Evolutionary conservation across 75 land plant species (phyloP).

Genomic region (Cupressus sempervirens): DNA sequence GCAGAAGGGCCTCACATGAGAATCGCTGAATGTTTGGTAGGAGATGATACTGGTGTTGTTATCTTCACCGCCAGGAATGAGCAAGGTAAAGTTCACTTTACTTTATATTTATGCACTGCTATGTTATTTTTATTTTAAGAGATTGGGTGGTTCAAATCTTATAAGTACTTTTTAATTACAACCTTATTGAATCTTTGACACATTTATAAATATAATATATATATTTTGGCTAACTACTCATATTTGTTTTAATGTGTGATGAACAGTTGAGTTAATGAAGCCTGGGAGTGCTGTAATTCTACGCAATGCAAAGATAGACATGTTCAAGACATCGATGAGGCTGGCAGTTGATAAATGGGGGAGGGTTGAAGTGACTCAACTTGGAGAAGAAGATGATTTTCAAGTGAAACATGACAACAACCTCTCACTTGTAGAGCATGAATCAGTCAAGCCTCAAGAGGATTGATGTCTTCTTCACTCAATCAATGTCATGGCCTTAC

Average conservation of each 20-base stretch:
- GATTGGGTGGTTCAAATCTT: too few species aligned
- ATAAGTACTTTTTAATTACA: too few species aligned
- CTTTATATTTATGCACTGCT: too few species aligned
- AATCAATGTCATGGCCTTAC: not conserved
- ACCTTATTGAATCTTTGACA: too few species aligned
- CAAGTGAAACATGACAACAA: conserved; percentile 56
- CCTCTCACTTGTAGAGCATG: conserved; percentile 52
- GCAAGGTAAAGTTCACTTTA: conserved; percentile 33
- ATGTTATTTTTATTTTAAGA: too few species aligned
- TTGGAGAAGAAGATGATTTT: conserved; percentile 24
- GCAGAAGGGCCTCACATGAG: conserved; percentile 44
- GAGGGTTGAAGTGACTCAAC: conserved; percentile 40
- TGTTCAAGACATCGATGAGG: conserved; percentile 69
- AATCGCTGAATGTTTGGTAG: conserved; percentile 62
- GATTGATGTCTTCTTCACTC: too few species aligned
- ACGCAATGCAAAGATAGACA: conserved; percentile 59
- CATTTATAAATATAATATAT: too few species aligned
- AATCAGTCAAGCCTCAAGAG: conserved; percentile 32
- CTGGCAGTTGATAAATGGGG: conserved; percentile 64
- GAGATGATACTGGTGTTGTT: conserved; percentile 61
- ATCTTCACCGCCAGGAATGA: conserved; percentile 72
- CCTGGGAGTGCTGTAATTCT: conserved; percentile 39
- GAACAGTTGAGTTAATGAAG: conserved; percentile 43
- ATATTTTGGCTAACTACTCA: too few species aligned
- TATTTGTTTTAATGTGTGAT: too few species aligned